phyloP scores from a whole-genome alignment of 2,329 filamentous ascomycete species.

The Colletotrichum liaoningense region DNA sequence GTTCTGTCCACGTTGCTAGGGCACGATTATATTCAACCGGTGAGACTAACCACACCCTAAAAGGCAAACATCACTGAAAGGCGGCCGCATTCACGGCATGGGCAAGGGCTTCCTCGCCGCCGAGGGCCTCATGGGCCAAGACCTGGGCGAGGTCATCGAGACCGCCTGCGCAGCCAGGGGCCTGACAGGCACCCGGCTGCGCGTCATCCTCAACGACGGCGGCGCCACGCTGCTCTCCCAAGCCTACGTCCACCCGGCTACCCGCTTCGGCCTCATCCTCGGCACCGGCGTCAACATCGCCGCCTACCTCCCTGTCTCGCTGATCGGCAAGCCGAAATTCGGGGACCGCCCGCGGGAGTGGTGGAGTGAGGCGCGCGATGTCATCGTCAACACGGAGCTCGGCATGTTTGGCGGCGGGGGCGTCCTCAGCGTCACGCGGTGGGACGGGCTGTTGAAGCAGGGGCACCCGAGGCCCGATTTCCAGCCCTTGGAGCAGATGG shows the following conservation, averaged over 20 bases:
- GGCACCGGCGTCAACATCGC: slow-evolving; percentile 77
- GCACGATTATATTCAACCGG: no score
- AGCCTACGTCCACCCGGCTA: slow-evolving; percentile 68
- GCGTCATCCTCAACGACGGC: slow-evolving; percentile 75
- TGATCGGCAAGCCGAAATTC: slow-evolving; percentile 67
- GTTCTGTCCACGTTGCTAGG: slow-evolving; percentile 41
- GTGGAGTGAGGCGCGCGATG: slow-evolving; percentile 69
- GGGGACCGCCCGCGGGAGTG: slow-evolving; percentile 65
- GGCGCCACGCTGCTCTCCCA: slow-evolving; percentile 74
- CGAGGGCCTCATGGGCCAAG: slow-evolving; percentile 67
- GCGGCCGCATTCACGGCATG: slow-evolving; percentile 71
- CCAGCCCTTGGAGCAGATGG: slow-evolving; percentile 71
- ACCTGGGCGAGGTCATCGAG: slow-evolving; percentile 69
- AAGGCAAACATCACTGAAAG: slow-evolving; percentile 72
- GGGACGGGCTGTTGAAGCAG: slow-evolving; percentile 66
- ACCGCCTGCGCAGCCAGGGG: slow-evolving; percentile 61
- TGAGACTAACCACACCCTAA: no score
- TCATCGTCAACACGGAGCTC: slow-evolving; percentile 75
- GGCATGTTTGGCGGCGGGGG: slow-evolving; percentile 74
- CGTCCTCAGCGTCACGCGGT: slow-evolving; percentile 69
- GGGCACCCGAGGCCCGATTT: slow-evolving; percentile 68
- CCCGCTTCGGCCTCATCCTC: slow-evolving; percentile 73
- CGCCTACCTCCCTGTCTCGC: slow-evolving; percentile 69
- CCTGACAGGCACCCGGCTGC: slow-evolving; percentile 63
- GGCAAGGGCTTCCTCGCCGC: slow-evolving; percentile 74